phyloP scores from a whole-genome alignment of 2,329 filamentous ascomycete genomes.

The Penicillium sp. region DNA sequence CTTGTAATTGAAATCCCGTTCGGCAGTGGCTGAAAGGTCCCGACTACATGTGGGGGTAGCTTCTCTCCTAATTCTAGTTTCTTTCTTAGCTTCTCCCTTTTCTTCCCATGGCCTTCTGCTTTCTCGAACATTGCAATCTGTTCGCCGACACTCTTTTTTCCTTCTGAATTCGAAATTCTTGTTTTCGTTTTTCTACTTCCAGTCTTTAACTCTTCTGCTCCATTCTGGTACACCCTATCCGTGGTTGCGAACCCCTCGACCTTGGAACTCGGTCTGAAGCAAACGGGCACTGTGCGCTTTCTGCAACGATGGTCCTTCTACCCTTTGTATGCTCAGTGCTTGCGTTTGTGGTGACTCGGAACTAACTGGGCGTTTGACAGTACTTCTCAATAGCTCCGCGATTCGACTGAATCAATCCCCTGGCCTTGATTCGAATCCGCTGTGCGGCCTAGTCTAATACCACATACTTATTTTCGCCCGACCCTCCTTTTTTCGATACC shows the following conservation, averaged over 20 bases:
- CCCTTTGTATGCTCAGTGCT: constrained; percentile 8
- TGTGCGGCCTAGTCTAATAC: constrained; percentile 10
- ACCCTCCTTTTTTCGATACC: constrained; percentile 16
- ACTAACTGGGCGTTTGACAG: constrained; percentile 21
- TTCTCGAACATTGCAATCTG: constrained; percentile 2
- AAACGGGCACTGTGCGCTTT: constrained; percentile 10
- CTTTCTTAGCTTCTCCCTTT: background rate
- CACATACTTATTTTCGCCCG: constrained; percentile 8
- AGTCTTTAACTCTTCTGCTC: too few species aligned
- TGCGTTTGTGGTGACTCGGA: constrained; percentile 7
- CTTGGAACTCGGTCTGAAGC: background rate
- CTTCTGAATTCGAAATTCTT: background rate
- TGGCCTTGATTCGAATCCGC: constrained; percentile 19
- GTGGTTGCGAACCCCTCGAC: background rate
- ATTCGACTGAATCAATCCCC: constrained; percentile 16
- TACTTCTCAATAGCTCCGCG: constrained; percentile 10
- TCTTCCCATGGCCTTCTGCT: constrained; percentile 1
- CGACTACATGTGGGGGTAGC: constrained; percentile 4
- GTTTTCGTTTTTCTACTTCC: background rate
- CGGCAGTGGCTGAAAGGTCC: background rate
- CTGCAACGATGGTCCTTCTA: constrained; percentile 20
- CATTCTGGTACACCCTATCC: background rate
- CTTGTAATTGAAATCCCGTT: background rate
- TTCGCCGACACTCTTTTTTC: constrained; percentile 2
- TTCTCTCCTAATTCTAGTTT: constrained; percentile 7